Conservation (phyloP, 345 rosid genomes). For the Brassica cretica region DNA sequence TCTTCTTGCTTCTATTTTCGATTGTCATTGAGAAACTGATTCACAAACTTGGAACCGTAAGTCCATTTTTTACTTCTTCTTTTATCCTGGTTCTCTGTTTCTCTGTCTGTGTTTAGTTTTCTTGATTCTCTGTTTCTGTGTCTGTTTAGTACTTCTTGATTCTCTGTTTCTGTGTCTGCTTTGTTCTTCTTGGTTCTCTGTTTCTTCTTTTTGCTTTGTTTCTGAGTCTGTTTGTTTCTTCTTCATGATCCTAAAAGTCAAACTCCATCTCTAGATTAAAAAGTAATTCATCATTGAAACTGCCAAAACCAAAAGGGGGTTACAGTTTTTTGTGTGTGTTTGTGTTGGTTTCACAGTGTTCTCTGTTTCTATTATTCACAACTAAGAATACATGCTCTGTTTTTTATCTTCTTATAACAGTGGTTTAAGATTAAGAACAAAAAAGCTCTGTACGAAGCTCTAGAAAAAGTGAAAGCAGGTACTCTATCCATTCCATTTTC, state of each 20-base stretch:
- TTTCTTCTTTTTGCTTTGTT: not conserved
- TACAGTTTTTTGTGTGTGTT: not conserved
- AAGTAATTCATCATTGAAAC: not conserved
- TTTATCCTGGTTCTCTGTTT: not conserved
- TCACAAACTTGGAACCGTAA: slow-evolving; percentile 43
- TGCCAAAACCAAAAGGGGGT: not conserved
- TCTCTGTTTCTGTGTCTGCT: not conserved
- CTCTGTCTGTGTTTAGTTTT: not conserved
- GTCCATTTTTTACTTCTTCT: not conserved
- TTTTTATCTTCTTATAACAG: slow-evolving; percentile 40
- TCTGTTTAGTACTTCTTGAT: not conserved
- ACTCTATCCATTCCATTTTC: too few relatives aligned
- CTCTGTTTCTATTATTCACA: slow-evolving; percentile 16
- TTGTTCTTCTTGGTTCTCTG: not conserved
- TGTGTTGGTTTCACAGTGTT: not conserved
- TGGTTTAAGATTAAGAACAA: slow-evolving; percentile 65
- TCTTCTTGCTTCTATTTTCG: slow-evolving; percentile 55
- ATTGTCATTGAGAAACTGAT: slow-evolving; percentile 56
- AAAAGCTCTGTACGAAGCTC: slow-evolving; percentile 71
- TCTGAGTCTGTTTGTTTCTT: slow-evolving; percentile 7
- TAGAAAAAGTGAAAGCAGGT: slow-evolving; percentile 93
- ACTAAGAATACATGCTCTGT: not conserved
- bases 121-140: not conserved
- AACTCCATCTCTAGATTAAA: not conserved
- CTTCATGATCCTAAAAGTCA: not conserved